Conservation (phyloP, 2,329 filamentous ascomycete genomes). For the Amauroascus verrucosus region DNA sequence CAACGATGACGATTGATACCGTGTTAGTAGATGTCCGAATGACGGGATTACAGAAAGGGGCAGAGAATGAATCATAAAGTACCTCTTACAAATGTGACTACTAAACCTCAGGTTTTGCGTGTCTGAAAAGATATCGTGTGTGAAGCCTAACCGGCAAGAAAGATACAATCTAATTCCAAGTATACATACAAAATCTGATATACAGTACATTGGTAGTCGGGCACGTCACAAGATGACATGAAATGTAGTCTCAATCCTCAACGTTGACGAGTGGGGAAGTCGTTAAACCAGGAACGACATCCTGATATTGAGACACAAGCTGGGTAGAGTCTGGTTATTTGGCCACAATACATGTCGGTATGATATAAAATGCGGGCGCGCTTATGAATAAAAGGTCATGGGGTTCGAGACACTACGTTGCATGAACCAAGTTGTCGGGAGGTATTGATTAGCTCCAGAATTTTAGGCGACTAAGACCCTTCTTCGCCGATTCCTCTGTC, state of each 20-base stretch:
- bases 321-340: background rate
- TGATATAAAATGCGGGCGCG: background rate
- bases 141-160: background rate
- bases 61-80: conserved; percentile 9
- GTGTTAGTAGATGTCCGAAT: background rate
- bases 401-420: no score
- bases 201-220: background rate
- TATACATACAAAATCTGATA: conserved; percentile 10
- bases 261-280: background rate
- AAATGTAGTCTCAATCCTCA: background rate
- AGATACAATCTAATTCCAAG: conserved; percentile 4
- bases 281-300: background rate
- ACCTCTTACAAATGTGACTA: background rate
- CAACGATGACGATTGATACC: background rate
- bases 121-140: background rate
- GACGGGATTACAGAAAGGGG: background rate
- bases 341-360: background rate
- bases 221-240: background rate
- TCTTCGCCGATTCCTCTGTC: conserved; percentile 10
- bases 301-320: background rate
- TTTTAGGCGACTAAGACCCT: conserved; percentile 14
- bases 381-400: background rate
- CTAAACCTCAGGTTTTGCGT: background rate
- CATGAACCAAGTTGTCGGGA: no score
- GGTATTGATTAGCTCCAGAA: conserved; percentile 13